A percentile compares a stretch with the other conserved stretches of the same genome.
phyloP scores from a whole-genome alignment of 768 basidiomycete genomes.

The Myochromella boudieri region DNA sequence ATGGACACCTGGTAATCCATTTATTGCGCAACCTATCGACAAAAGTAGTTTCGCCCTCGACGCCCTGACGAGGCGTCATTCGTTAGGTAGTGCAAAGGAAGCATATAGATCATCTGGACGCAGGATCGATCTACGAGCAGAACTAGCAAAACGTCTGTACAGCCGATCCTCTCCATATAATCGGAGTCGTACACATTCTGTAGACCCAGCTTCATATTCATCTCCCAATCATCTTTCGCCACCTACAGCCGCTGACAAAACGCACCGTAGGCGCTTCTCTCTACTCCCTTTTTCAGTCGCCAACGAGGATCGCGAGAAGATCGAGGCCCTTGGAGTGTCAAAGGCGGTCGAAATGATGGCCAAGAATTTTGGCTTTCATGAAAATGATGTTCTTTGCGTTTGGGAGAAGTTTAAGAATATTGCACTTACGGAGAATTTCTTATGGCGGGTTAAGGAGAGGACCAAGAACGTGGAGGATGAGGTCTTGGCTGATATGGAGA shows the following conservation, averaged over 20 bases:
- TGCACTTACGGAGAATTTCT: slow-evolving; percentile 34
- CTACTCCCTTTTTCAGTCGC: slow-evolving; percentile 15
- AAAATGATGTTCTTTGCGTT: slow-evolving; percentile 39
- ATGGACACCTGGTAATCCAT: slow-evolving; percentile 15
- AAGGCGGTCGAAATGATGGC: slow-evolving; percentile 39
- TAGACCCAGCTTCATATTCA: slow-evolving; percentile 4
- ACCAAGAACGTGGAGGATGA: slow-evolving; percentile 26
- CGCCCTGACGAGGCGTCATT: slow-evolving; percentile 9
- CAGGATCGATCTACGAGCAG: slow-evolving; percentile 18
- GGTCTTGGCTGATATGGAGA: slow-evolving; percentile 16
- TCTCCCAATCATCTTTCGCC: neutral
- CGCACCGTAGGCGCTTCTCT: slow-evolving; percentile 8
- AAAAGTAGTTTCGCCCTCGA: neutral
- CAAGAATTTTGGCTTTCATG: slow-evolving; percentile 41
- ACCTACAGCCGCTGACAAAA: neutral
- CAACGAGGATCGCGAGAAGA: slow-evolving; percentile 18
- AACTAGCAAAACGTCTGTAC: slow-evolving; percentile 12
- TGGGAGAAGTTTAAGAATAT: slow-evolving; percentile 34
- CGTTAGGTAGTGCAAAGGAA: slow-evolving; percentile 5
- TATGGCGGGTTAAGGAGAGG: slow-evolving; percentile 36
- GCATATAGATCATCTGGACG: neutral
- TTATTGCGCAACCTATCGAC: neutral
- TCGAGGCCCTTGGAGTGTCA: slow-evolving; percentile 22
- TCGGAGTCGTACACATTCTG: neutral
- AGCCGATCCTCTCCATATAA: slow-evolving; percentile 5